Evolutionary conservation across 306 rosid genomes (phyloP).

Genomic region (Clitoria ternatea): DNA sequence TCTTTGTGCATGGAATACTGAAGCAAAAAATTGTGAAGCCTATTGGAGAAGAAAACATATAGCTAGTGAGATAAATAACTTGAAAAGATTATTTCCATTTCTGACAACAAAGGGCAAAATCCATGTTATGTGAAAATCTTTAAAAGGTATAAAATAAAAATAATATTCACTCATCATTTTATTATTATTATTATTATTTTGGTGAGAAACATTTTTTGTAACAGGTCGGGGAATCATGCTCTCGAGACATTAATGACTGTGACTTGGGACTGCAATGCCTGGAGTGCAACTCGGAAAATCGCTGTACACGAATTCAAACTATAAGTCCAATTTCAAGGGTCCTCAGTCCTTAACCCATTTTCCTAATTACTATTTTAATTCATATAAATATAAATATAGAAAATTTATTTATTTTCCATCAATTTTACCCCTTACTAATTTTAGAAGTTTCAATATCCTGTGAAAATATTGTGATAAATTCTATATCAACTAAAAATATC

Average conservation of each 20-base stretch:
- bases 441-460: too few relatives aligned
- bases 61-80: not conserved
- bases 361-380: too few relatives aligned
- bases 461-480: too few relatives aligned
- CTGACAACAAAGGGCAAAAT: not conserved
- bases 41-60: not conserved
- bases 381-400: too few relatives aligned
- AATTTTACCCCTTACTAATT: too few relatives aligned
- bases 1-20: too few relatives aligned
- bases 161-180: not conserved
- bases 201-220: not conserved
- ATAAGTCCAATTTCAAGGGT: conserved; percentile 31
- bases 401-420: too few relatives aligned
- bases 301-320: conserved; percentile 30
- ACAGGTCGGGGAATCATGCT: conserved; percentile 32
- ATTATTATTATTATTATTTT: not conserved
- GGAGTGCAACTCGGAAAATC: conserved; percentile 25
- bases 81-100: not conserved
- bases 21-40: not conserved
- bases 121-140: not conserved
- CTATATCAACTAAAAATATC: too few relatives aligned
- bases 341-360: not conserved
- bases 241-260: conserved; percentile 28
- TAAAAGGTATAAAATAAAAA: not conserved
- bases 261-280: conserved; percentile 22